These are phyloP conservation scores for Gaeumannomyces sp. DNA, from an alignment of 2,329 filamentous ascomycete species.

Conservation along the genomic window DNA sequence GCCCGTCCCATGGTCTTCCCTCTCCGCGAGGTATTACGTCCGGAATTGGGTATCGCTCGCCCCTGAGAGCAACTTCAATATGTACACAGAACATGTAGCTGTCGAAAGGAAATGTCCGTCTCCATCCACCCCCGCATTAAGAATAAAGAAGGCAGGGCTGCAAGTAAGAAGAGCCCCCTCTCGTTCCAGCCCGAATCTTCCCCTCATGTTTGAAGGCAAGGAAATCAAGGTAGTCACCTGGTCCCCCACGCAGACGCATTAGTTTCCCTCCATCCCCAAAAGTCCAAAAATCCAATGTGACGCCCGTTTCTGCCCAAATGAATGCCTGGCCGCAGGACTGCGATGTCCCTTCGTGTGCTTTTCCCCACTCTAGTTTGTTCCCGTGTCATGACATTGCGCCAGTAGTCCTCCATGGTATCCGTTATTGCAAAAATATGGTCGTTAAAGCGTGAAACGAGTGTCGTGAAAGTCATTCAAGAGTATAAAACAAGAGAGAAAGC, in stretches of 20 bases:
- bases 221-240: neutral
- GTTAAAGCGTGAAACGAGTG: neutral
- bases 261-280: neutral
- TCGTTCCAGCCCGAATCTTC: no score
- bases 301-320: neutral
- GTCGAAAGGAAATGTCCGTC: neutral
- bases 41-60: neutral
- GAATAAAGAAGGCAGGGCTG: neutral
- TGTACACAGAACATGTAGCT: neutral
- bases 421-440: neutral
- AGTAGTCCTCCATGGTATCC: neutral
- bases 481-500: slow-evolving; percentile 1
- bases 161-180: neutral
- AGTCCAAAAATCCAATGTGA: neutral
- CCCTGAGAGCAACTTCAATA: neutral
- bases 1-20: neutral
- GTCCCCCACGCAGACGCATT: neutral
- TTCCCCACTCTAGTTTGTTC: neutral
- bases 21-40: neutral
- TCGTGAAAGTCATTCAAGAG: slow-evolving; percentile 2
- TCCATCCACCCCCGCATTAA: neutral
- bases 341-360: neutral
- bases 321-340: neutral
- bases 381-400: neutral
- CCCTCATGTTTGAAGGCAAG: neutral